Conservation (phyloP, 352 stramenopile genomes). For the Pythium volutum region DNA sequence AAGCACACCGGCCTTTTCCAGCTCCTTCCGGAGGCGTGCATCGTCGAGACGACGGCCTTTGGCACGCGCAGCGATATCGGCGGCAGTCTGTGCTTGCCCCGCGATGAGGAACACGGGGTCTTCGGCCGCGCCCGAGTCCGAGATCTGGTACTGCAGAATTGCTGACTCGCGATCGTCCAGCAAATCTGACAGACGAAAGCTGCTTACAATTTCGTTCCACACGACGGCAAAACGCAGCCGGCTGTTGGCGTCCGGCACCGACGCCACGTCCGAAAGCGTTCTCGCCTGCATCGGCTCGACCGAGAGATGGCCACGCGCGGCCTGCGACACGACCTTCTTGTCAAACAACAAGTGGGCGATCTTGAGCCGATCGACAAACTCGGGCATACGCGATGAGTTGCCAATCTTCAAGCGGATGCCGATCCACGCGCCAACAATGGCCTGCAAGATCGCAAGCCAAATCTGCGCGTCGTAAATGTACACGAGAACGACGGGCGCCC, state of each 20-base stretch:
- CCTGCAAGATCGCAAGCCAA: constrained; percentile 82
- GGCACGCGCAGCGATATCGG: constrained; percentile 57
- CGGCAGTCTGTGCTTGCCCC: constrained; percentile 65
- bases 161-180: constrained; percentile 84
- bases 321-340: constrained; percentile 70
- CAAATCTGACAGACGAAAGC: constrained; percentile 83
- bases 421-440: constrained; percentile 70
- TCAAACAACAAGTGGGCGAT: constrained; percentile 71
- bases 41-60: constrained; percentile 64
- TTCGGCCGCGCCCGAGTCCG: constrained; percentile 71
- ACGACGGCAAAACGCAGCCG: constrained; percentile 84
- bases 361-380: constrained; percentile 69
- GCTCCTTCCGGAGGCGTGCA: constrained; percentile 54
- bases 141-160: constrained; percentile 89
- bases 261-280: constrained; percentile 48
- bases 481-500: constrained; percentile 74
- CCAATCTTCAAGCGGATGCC: constrained; percentile 81
- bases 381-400: constrained; percentile 70
- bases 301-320: constrained; percentile 59
- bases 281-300: constrained; percentile 41
- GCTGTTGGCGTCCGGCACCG: constrained; percentile 68
- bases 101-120: constrained; percentile 88
- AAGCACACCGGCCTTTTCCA: constrained; percentile 71
- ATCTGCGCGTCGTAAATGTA: constrained; percentile 89
- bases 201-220: constrained; percentile 89